Evolutionary conservation across 2,329 filamentous ascomycete genomes (phyloP), one percentile per base, ranked within the genome.

Genomic region (Colletotrichum zoysiae): DNA sequence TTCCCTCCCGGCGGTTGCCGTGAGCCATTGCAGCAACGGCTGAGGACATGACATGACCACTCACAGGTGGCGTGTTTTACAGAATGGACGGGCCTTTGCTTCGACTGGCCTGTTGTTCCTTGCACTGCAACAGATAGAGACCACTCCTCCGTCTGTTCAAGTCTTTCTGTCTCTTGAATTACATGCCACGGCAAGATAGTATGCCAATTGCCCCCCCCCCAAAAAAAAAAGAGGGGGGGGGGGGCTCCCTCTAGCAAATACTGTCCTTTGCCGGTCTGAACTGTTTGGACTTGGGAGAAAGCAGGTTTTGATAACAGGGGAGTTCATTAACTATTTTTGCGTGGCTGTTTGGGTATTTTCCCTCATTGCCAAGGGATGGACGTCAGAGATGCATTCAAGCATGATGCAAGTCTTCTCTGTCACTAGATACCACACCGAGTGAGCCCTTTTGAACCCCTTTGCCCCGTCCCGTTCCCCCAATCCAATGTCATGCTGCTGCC

Each of bases 271-370:
- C 20, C 40, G 11, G 58, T n/a, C 58, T 40, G 40, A 46, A 35
- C 48, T 51, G 3, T 20, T n/a, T 35, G 12, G 14, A 16, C 40
- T 50, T n/a, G 16, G 23, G 6, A 51, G 9, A 20, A 38, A 44
- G 23, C 44, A 16, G 20, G 16, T 44, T 38, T 30, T 62, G 44
- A 20, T 67, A 57, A 67, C 50, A 67, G 55, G 55, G 61, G 63
- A n/a, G 67, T 71, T 53, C 68, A 71, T 71, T 71, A 71, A 50
- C 50, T 71, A 71, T 67, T 67, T 67, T 67, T 55, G 53, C 6
- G 23, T 51, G 62, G 58, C 12, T 61, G 44, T 65, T 64, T 56
- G n/a, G 7, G 8, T n/a, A 30, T 44, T 62, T 12, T 23, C 3
- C 11, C 46, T 48, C 46, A 11, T 61, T 48, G 33, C 67, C 64